Base-by-base conservation (phyloP, 805 yeast genomes). In the Pichia insulana region DNA sequence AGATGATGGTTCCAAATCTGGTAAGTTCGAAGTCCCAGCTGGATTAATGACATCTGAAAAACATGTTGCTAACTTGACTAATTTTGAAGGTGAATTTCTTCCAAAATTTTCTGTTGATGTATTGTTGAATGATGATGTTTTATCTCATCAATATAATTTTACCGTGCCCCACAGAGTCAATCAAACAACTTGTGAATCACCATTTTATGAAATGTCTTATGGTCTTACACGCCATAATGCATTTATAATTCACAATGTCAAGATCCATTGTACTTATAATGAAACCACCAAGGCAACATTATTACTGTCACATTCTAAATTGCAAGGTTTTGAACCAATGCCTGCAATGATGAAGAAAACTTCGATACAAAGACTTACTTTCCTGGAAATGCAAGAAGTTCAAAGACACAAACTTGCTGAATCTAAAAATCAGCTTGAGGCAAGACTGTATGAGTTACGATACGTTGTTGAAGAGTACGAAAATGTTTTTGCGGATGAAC, bases 401-500 rank as follows among this genome's bases (percentile, higher is more conserved):
- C 76, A 69, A 41, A 69, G 84, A 41, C 61, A 64, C 25, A 62
- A 66, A 41, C 62, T 74, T 33, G 83, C 83, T 36, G 76, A 76
- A 42, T 62, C 30, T 26, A 72, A 76, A 50, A 90, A 89, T 59
- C 62, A 69, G 30, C 70, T 90, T 17, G 97, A 90, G 62, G 71
- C 78, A 17, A 63, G 73, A n/a, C 66, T 88, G 41, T 89, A 90
- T 63, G 71, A 71, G 44, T 68, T 85, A 26, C 76, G 95, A 44
- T 68, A 73, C 9, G 69, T 65, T 40, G 52, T 85, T 16, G 82
- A 76, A 15, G 76, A 76, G 27, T 74, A 70, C n/a, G 75, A 71
- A 19, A 70, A 70, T 7, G 44, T 49, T 0, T 59, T 59, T 11
- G 74, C 76, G 8, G 54, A 59, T 5, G 52, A 58, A 0, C 63